A percentile compares a stretch with the other conserved stretches of the same genome.
phyloP scores from a whole-genome alignment of 1,284 basidiomycete species.

The Ustilago cynodontis region DNA sequence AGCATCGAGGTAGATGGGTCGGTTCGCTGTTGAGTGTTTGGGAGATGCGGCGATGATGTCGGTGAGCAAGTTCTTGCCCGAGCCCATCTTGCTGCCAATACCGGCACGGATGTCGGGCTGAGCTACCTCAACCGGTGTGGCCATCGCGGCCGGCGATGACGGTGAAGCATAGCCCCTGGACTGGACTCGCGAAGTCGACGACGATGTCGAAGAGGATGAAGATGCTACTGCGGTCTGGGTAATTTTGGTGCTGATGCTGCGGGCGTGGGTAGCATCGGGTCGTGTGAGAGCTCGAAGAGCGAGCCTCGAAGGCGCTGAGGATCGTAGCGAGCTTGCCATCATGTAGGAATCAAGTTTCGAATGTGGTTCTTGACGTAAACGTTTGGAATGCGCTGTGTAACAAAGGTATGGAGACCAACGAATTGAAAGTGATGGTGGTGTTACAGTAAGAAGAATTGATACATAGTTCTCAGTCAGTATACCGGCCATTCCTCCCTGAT shows the following conservation, averaged over 20 bases:
- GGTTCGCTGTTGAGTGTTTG: conserved; percentile 50
- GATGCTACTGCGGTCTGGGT: conserved; percentile 15
- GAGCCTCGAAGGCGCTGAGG: conserved; percentile 35
- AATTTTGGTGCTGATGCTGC: conserved; percentile 27
- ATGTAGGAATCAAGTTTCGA: background rate
- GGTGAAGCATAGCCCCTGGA: conserved; percentile 52
- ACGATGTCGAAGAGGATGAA: conserved; percentile 13
- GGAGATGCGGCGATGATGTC: conserved; percentile 49
- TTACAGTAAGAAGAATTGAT: too few relatives aligned
- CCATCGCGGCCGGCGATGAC: conserved; percentile 59
- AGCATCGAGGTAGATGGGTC: conserved; percentile 69
- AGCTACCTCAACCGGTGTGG: conserved; percentile 61
- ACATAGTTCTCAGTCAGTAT: too few relatives aligned
- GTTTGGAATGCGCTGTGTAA: too few relatives aligned
- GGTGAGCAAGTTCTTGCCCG: conserved; percentile 47
- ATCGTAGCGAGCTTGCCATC: conserved; percentile 41
- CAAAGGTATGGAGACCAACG: too few relatives aligned
- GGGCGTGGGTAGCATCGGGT: conserved; percentile 15
- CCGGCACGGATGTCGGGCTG: conserved; percentile 52
- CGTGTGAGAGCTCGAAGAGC: conserved; percentile 39
- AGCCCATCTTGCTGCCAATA: conserved; percentile 53
- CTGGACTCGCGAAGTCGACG: conserved; percentile 12
- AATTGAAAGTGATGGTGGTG: background rate
- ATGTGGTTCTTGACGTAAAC: too few relatives aligned
- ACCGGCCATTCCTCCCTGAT: background rate